Evolutionary conservation across 768 basidiomycete species (phyloP).

Genomic region (Lactarius sp.): DNA sequence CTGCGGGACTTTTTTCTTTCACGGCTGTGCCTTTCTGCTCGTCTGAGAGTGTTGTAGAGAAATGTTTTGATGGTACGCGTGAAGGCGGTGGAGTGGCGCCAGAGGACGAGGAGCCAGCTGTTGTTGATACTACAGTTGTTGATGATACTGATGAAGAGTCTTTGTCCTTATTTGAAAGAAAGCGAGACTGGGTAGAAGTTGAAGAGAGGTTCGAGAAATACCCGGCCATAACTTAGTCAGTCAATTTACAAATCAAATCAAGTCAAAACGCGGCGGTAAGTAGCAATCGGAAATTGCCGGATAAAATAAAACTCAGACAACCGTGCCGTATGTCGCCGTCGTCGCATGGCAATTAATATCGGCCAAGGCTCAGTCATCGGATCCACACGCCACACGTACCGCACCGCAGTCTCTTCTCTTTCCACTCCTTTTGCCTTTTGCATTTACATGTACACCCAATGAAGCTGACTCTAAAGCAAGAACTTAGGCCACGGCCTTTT

Average conservation of each 20-base stretch:
- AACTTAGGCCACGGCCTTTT: conserved; percentile 81
- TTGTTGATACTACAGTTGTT: conserved; percentile 25
- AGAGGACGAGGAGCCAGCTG: conserved; percentile 18
- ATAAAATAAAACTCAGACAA: background rate
- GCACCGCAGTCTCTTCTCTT: background rate
- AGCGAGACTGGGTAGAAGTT: conserved; percentile 55
- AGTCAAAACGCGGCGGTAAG: background rate
- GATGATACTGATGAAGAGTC: conserved; percentile 27
- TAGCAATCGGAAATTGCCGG: background rate
- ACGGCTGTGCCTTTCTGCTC: conserved; percentile 39
- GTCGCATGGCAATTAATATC: background rate
- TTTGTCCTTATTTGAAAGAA: conserved; percentile 46
- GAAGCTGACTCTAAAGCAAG: conserved; percentile 77
- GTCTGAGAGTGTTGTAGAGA: conserved; percentile 55
- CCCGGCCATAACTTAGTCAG: conserved; percentile 45
- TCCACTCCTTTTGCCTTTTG: background rate
- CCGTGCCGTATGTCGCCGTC: too few species aligned
- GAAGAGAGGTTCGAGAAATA: conserved; percentile 84
- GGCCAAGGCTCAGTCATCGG: too few species aligned
- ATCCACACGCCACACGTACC: too few species aligned
- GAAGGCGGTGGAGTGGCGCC: conserved; percentile 31
- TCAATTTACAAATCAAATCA: background rate
- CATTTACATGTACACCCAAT: conserved; percentile 34
- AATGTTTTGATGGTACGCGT: conserved; percentile 65
- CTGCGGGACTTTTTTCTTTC: conserved; percentile 40